Percentiles rank a stretch among this genome's conserved stretches.
Conservation (phyloP, 257 asterid species). For the Ballota nigra region DNA sequence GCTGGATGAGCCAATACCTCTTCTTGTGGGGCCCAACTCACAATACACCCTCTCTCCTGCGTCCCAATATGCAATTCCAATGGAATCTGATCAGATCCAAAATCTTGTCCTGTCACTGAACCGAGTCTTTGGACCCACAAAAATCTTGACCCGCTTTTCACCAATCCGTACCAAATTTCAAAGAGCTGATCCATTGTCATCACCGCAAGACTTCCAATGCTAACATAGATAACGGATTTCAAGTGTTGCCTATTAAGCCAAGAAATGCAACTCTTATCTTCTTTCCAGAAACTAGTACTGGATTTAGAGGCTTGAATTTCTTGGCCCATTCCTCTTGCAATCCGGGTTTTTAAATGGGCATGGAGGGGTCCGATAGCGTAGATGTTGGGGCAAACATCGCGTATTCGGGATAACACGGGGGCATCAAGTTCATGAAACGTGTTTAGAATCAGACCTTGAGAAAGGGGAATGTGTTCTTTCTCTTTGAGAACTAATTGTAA, state of each 20-base stretch:
- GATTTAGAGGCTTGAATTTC: neutral
- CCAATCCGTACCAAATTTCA: constrained; percentile 67
- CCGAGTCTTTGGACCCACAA: constrained; percentile 62
- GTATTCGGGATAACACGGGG: constrained; percentile 39
- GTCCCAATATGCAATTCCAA: constrained; percentile 32
- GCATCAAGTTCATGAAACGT: constrained; percentile 60
- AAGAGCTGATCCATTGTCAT: constrained; percentile 37
- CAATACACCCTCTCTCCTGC: constrained; percentile 41
- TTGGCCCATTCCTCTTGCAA: neutral
- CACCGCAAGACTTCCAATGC: constrained; percentile 56
- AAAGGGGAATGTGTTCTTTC: constrained; percentile 25
- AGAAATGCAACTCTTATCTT: constrained; percentile 48
- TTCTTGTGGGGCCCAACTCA: constrained; percentile 54
- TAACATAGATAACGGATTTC: constrained; percentile 51
- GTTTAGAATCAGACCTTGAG: constrained; percentile 59
- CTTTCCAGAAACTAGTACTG: constrained; percentile 13
- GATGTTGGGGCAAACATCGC: constrained; percentile 36
- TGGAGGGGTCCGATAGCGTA: constrained; percentile 71
- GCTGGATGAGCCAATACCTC: constrained; percentile 40
- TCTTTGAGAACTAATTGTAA: constrained; percentile 1
- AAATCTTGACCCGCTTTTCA: constrained; percentile 51
- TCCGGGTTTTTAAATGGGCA: constrained; percentile 35
- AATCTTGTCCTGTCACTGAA: constrained; percentile 26
- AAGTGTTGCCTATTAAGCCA: constrained; percentile 56
- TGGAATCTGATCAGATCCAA: constrained; percentile 17